Conservation (phyloP, 1,139 yeast species). For the Saccharomyces pastorianus region DNA sequence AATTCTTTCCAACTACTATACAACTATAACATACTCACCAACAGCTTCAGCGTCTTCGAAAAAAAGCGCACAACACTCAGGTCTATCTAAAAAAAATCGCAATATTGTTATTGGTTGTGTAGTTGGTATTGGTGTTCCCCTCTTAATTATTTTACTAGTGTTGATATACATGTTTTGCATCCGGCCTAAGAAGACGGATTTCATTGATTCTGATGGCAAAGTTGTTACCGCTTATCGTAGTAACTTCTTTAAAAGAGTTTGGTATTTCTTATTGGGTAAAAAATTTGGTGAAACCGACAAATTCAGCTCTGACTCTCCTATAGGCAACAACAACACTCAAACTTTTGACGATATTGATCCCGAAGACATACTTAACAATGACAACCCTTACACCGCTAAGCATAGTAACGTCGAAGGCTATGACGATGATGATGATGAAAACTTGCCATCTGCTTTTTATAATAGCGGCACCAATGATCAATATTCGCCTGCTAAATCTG, state of each 20-base stretch:
- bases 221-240: conserved; percentile 29
- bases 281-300: conserved; percentile 1
- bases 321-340: neutral
- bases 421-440: conserved; percentile 1
- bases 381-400: neutral
- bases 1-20: conserved; percentile 27
- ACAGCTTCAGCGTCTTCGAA: conserved; percentile 12
- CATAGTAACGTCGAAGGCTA: neutral
- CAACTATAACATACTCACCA: conserved; percentile 25
- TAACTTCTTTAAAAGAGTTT: neutral
- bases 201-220: conserved; percentile 37
- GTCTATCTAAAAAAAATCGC: conserved; percentile 36
- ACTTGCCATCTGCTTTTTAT: neutral
- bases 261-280: conserved; percentile 4
- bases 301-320: conserved; percentile 4
- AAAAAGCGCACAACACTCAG: conserved; percentile 15
- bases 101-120: conserved; percentile 43
- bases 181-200: conserved; percentile 28
- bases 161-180: conserved; percentile 27
- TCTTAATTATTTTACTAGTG: conserved; percentile 17
- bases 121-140: conserved; percentile 36
- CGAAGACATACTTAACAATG: neutral
- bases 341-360: neutral
- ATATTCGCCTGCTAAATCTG: neutral
- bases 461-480: neutral